Evolutionary conservation across 768 basidiomycete genomes (phyloP).

Genomic region (Austroboletus eburneus): DNA sequence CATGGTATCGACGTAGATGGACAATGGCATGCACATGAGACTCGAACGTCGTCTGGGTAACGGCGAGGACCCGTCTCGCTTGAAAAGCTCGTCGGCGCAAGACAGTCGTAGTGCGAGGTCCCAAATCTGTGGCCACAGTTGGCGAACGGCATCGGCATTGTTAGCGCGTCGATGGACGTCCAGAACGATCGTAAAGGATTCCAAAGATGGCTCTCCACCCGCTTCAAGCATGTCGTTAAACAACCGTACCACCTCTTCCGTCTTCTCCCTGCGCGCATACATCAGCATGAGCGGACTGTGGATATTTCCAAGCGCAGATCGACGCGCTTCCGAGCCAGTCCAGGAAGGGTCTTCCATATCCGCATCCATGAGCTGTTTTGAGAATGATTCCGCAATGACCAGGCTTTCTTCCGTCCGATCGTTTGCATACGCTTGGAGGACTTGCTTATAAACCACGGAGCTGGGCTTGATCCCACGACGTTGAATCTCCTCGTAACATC

Average conservation of each 20-base stretch:
- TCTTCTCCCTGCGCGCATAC: slow-evolving; percentile 41
- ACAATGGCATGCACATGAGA: slow-evolving; percentile 71
- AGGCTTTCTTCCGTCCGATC: slow-evolving; percentile 48
- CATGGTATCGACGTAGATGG: slow-evolving; percentile 75
- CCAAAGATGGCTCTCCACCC: slow-evolving; percentile 57
- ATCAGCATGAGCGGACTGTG: slow-evolving; percentile 58
- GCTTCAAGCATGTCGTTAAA: slow-evolving; percentile 49
- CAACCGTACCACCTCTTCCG: slow-evolving; percentile 54
- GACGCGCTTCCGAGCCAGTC: slow-evolving; percentile 37
- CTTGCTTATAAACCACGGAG: slow-evolving; percentile 61
- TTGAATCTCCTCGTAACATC: slow-evolving; percentile 69
- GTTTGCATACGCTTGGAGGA: slow-evolving; percentile 59
- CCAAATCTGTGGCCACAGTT: slow-evolving; percentile 69
- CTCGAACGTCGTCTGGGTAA: slow-evolving; percentile 38
- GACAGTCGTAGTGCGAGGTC: slow-evolving; percentile 48
- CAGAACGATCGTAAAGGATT: slow-evolving; percentile 60
- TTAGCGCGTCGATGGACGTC: slow-evolving; percentile 63
- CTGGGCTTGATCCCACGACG: slow-evolving; percentile 60
- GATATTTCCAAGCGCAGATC: slow-evolving; percentile 48
- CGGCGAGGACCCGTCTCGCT: slow-evolving; percentile 15
- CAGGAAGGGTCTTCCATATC: slow-evolving; percentile 36
- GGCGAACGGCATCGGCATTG: slow-evolving; percentile 50
- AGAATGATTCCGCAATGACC: slow-evolving; percentile 60
- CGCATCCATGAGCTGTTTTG: slow-evolving; percentile 44
- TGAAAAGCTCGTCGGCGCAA: slow-evolving; percentile 31